A percentile compares a stretch with the other conserved stretches of the same genome.
Evolutionary conservation across 164 flowering plant genomes (phyloP).

Genomic region (Piper longum): DNA sequence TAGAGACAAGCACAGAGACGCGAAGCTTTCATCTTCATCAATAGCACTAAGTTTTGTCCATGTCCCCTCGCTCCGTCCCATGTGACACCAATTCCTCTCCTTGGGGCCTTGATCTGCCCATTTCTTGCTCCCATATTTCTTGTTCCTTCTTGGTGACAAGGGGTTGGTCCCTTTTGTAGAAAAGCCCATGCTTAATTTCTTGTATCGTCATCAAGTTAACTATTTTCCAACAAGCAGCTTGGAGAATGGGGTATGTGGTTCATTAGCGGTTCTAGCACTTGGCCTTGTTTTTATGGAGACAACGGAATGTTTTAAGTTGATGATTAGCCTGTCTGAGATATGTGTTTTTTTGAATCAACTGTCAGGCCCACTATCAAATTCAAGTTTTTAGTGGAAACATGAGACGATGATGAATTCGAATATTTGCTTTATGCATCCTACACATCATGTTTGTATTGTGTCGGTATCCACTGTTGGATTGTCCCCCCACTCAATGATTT

Average conservation of each 20-base stretch:
- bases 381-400: too few relatives aligned
- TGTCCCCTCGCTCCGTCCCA: conserved; percentile 14
- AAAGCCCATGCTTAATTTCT: background rate
- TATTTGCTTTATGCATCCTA: background rate
- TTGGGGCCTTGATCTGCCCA: background rate
- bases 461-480: too few relatives aligned
- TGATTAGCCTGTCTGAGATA: background rate
- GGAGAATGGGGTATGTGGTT: background rate
- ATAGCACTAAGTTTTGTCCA: conserved; percentile 13
- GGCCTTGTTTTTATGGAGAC: background rate
- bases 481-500: too few relatives aligned
- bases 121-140: conserved; percentile 1
- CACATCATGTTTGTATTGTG: too few relatives aligned
- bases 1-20: conserved; percentile 14
- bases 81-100: conserved; percentile 1
- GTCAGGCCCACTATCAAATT: background rate
- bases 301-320: background rate
- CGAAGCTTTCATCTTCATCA: conserved; percentile 2
- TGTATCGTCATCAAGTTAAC: background rate
- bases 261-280: background rate
- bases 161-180: background rate
- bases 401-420: background rate
- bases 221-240: background rate
- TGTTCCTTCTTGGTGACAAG: background rate
- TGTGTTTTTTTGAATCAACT: background rate